Percentiles rank a stretch among this genome's conserved stretches.
Conservation (phyloP, 2,329 filamentous ascomycete species). For the Ophiosphaerella herpotricha region DNA sequence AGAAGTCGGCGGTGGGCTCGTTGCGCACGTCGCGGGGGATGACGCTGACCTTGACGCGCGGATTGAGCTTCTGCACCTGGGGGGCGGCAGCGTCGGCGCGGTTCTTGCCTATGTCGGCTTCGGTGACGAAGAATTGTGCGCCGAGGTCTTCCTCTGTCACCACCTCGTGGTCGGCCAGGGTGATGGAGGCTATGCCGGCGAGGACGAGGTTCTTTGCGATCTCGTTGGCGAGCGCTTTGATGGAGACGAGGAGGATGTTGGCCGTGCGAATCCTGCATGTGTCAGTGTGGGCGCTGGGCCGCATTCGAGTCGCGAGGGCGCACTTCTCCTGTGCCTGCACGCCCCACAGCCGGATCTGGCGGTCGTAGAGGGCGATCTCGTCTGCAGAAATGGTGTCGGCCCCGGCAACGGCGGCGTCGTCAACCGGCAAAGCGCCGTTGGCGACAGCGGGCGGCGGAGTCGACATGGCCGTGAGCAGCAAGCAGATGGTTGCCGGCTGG, state of each 20-base stretch:
- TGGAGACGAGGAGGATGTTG: slow-evolving; percentile 85
- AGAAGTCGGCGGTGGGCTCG: slow-evolving; percentile 73
- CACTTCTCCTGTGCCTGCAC: slow-evolving; percentile 86
- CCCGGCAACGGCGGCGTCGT: slow-evolving; percentile 43
- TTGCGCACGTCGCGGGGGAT: slow-evolving; percentile 66
- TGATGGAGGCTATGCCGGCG: slow-evolving; percentile 87
- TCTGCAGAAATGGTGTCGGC: slow-evolving; percentile 60
- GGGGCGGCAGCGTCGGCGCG: slow-evolving; percentile 79
- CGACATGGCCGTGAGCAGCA: slow-evolving; percentile 5
- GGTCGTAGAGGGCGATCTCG: slow-evolving; percentile 95
- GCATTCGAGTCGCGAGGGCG: slow-evolving; percentile 3
- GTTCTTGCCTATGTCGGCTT: slow-evolving; percentile 75
- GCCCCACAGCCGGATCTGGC: slow-evolving; percentile 96
- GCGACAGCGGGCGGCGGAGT: slow-evolving; percentile 11
- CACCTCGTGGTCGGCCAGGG: slow-evolving; percentile 76
- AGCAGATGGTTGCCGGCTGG: neutral
- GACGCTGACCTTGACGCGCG: slow-evolving; percentile 76
- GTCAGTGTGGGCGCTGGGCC: neutral
- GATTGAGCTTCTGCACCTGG: slow-evolving; percentile 86
- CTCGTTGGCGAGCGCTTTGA: slow-evolving; percentile 88
- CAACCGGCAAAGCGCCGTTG: slow-evolving; percentile 35
- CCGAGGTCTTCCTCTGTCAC: slow-evolving; percentile 80
- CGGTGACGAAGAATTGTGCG: slow-evolving; percentile 71
- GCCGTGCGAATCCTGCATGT: slow-evolving; percentile 77
- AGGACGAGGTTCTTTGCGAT: slow-evolving; percentile 97